Evolutionary conservation across 140 eudicot genomes (phyloP).

Genomic region (Ambrosia hybrid): DNA sequence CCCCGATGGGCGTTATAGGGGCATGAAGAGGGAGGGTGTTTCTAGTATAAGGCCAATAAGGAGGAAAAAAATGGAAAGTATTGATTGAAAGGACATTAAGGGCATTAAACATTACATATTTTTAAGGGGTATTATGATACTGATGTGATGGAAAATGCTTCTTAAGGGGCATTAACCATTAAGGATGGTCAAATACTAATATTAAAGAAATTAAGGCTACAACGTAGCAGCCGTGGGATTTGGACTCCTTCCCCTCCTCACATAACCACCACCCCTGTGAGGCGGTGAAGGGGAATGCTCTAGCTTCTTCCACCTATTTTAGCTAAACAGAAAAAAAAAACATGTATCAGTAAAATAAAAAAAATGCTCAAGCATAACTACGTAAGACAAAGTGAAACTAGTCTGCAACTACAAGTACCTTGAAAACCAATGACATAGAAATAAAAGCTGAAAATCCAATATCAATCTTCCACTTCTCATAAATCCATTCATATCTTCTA

Average conservation of each 20-base stretch:
- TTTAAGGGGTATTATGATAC: too few species aligned
- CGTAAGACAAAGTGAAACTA: background rate
- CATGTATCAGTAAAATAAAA: background rate
- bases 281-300: conserved; percentile 75
- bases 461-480: background rate
- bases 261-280: conserved; percentile 61
- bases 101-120: too few species aligned
- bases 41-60: too few species aligned
- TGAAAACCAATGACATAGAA: background rate
- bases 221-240: conserved; percentile 50
- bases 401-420: background rate
- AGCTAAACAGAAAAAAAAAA: background rate
- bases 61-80: too few species aligned
- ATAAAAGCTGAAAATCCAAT: background rate
- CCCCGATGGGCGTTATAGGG: too few species aligned
- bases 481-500: background rate
- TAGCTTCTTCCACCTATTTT: conserved; percentile 77
- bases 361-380: background rate
- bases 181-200: too few species aligned
- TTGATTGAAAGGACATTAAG: too few species aligned
- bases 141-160: too few species aligned
- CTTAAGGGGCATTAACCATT: too few species aligned
- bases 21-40: too few species aligned
- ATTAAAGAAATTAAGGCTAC: too few species aligned
- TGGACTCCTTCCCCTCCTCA: conserved; percentile 86